Evolutionary conservation across 306 rosid species (phyloP).

Genomic region (Alnus rubra): DNA sequence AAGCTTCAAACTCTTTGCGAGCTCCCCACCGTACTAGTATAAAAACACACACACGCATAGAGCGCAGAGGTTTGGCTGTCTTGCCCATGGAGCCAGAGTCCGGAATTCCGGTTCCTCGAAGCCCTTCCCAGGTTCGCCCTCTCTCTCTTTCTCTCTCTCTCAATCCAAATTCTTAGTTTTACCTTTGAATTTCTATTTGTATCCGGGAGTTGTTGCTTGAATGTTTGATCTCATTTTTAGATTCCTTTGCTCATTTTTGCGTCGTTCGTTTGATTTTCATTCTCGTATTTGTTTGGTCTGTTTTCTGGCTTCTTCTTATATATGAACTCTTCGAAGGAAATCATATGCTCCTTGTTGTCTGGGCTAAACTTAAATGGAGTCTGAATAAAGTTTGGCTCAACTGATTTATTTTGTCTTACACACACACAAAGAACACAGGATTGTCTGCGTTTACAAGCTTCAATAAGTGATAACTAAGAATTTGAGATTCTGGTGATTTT

Average conservation of each 20-base stretch:
- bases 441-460: neutral
- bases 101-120: slow-evolving; percentile 42
- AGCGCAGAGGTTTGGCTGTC: neutral
- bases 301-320: neutral
- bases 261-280: neutral
- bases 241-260: neutral
- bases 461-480: neutral
- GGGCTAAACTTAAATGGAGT: neutral
- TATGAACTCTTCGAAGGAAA: neutral
- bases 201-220: neutral
- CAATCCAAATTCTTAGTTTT: neutral
- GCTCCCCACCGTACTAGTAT: neutral
- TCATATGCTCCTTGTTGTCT: neutral
- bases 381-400: neutral
- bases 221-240: neutral
- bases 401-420: neutral
- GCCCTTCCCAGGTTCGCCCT: slow-evolving; percentile 45
- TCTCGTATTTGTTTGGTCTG: neutral
- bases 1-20: neutral
- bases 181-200: neutral
- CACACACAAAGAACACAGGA: neutral
- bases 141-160: neutral
- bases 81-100: slow-evolving; percentile 60
- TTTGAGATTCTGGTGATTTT: neutral
- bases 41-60: neutral